Conservation (phyloP, 73 alveolate species). For the Paramecium caudatum region DNA sequence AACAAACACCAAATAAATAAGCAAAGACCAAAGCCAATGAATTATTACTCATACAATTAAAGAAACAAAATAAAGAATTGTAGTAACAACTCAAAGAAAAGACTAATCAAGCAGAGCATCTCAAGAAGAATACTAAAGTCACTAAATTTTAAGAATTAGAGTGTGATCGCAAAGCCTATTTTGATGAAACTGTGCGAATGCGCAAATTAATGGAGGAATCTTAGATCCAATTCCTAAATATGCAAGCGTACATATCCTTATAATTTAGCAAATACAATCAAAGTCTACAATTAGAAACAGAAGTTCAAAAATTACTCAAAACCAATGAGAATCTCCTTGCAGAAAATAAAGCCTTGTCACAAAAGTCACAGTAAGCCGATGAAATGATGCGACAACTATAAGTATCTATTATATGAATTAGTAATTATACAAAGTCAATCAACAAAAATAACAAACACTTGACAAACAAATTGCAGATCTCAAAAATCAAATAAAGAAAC, state of each 20-base stretch:
- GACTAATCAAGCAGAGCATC: constrained; percentile 35
- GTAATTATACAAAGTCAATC: constrained; percentile 29
- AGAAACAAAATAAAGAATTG: constrained; percentile 52
- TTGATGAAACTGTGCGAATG: constrained; percentile 61
- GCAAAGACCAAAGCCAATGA: constrained; percentile 56
- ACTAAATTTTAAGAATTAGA: constrained; percentile 56
- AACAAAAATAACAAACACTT: background rate
- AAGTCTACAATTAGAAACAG: constrained; percentile 38
- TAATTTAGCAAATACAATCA: constrained; percentile 37
- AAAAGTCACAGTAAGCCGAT: background rate
- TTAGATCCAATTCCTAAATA: background rate
- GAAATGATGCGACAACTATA: constrained; percentile 25
- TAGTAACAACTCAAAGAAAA: constrained; percentile 43
- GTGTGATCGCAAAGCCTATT: constrained; percentile 53
- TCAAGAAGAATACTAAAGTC: constrained; percentile 44
- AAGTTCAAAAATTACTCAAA: constrained; percentile 40
- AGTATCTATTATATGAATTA: constrained; percentile 34
- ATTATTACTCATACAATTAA: background rate
- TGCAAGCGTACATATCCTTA: constrained; percentile 20
- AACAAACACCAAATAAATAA: background rate
- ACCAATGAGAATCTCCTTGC: constrained; percentile 41
- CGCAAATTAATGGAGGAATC: constrained; percentile 45
- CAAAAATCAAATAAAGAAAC: constrained; percentile 22
- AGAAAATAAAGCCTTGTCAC: background rate
- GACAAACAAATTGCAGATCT: constrained; percentile 27